Conservation (phyloP, 2,329 filamentous ascomycete genomes). For the Pseudocercospora ulei region DNA sequence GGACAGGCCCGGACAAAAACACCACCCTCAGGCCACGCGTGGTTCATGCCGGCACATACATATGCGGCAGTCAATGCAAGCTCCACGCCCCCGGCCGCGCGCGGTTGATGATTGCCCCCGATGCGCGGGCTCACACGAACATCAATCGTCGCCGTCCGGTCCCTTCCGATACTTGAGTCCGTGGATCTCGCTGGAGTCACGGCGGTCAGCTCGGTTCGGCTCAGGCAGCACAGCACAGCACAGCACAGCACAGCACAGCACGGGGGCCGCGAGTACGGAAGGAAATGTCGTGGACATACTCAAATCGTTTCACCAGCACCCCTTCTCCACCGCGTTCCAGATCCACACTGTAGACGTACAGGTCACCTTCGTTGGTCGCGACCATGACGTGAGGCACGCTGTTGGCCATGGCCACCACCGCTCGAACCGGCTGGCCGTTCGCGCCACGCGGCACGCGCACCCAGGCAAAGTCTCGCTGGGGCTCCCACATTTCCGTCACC, state of each 20-base stretch:
- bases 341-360: conserved; percentile 92
- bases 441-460: conserved; percentile 71
- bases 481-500: conserved; percentile 97
- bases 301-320: conserved; percentile 80
- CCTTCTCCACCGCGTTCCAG: conserved; percentile 91
- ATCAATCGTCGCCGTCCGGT: conserved; percentile 27
- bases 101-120: too few relatives aligned
- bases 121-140: too few relatives aligned
- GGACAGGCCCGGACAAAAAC: too few relatives aligned
- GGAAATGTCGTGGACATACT: conserved; percentile 51
- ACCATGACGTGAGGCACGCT: conserved; percentile 96
- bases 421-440: conserved; percentile 53
- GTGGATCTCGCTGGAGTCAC: conserved; percentile 28
- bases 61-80: too few relatives aligned
- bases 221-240: too few relatives aligned
- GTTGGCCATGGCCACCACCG: conserved; percentile 95
- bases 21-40: too few relatives aligned
- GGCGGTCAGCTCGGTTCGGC: too few relatives aligned
- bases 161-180: conserved; percentile 28
- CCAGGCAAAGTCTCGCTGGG: conserved; percentile 86
- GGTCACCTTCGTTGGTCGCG: conserved; percentile 87
- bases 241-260: too few relatives aligned
- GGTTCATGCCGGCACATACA: too few relatives aligned
- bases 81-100: too few relatives aligned
- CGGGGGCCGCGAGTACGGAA: background rate